A percentile compares a stretch with the other conserved stretches of the same genome.
phyloP scores from a whole-genome alignment of 2,329 filamentous ascomycete species.

The Bretziella fagacearum region DNA sequence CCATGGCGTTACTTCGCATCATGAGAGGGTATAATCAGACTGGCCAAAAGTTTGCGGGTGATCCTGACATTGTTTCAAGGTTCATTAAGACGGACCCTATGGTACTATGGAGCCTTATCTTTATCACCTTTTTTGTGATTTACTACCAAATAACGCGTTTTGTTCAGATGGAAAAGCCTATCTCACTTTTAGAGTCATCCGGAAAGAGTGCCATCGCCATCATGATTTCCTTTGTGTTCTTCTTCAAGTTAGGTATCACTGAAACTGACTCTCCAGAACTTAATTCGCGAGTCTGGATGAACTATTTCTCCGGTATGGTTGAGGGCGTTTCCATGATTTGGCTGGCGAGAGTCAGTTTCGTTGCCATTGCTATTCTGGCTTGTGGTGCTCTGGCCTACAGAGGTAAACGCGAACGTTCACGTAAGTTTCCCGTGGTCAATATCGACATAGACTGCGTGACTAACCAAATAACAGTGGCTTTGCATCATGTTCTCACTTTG shows the following conservation, averaged over 20 bases:
- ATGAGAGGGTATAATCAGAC: conserved; percentile 86
- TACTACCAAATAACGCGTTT: conserved; percentile 18
- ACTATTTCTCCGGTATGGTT: conserved; percentile 25
- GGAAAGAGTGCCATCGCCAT: conserved; percentile 21
- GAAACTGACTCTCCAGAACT: conserved; percentile 77
- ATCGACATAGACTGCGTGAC: too few species aligned
- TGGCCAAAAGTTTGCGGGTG: conserved; percentile 88
- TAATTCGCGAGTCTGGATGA: conserved; percentile 26
- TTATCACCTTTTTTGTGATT: conserved; percentile 47
- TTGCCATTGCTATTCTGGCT: conserved; percentile 20
- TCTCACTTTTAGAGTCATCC: neutral
- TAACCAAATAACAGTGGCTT: conserved; percentile 21
- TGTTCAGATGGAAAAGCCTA: neutral
- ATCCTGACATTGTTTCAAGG: conserved; percentile 63
- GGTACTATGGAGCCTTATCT: conserved; percentile 59
- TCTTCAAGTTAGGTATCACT: conserved; percentile 85
- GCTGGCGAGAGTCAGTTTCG: conserved; percentile 22
- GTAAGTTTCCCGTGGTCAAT: conserved; percentile 10
- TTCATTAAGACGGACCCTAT: conserved; percentile 48
- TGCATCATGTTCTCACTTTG: conserved; percentile 58
- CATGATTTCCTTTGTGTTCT: conserved; percentile 37
- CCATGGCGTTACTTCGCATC: conserved; percentile 48
- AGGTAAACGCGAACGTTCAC: neutral
- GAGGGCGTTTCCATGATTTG: conserved; percentile 20
- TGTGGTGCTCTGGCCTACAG: neutral